Base-by-base conservation (phyloP, 2,329 filamentous ascomycete species). In the Ophiostoma ulmi region DNA sequence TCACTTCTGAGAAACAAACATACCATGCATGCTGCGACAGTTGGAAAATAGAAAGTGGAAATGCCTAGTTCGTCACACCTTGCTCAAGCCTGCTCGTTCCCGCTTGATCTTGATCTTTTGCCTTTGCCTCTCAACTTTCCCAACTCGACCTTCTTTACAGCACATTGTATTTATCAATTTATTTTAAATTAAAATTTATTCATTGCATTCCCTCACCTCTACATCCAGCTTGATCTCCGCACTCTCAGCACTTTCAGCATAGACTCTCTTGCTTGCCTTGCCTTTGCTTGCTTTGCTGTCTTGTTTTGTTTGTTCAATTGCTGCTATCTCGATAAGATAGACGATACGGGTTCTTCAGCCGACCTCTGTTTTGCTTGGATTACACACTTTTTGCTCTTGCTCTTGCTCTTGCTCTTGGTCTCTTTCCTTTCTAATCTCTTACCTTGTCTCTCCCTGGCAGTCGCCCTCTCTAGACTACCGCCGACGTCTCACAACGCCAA, bases 301-400 rank as follows among this genome's bases (percentile, higher is more conserved):
- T 48, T 48, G 44, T n/a, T 58, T 58, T 58, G 52, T 58, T 58
- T 58, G 52, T n/a, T 26, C n/a, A 3, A 58, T 35, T 26, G 52
- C 52, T 22, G 52, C n/a, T 55, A 55, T 55, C 52, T 8, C 58
- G 58, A 63, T 63, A 63, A 63, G 58, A 63, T 48, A 39, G 38
- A 48, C 44, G 44, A 48, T 63, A 63, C 58, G 58, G 31, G 44
- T 14, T 48, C 44, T n/a, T n/a, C 44, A 55, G 14, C 22, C 14
- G 26, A 35, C 26, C 58, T 35, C 35, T 26, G 22, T 26, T 35
- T 10, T 26, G 52, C 13, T 63, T 63, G 58, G 17, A 31, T 7
- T 14, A 1, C 4, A 2, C 31, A 31, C 3, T 20, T 35, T 31
- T 35, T 63, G 26, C 6, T 31, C 20, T 7, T 35, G n/a, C 11